A percentile compares a stretch with the other conserved stretches of the same genome.
Evolutionary conservation across 163 green algal genomes (phyloP).

Genomic region (Prototheca wickerhamii): DNA sequence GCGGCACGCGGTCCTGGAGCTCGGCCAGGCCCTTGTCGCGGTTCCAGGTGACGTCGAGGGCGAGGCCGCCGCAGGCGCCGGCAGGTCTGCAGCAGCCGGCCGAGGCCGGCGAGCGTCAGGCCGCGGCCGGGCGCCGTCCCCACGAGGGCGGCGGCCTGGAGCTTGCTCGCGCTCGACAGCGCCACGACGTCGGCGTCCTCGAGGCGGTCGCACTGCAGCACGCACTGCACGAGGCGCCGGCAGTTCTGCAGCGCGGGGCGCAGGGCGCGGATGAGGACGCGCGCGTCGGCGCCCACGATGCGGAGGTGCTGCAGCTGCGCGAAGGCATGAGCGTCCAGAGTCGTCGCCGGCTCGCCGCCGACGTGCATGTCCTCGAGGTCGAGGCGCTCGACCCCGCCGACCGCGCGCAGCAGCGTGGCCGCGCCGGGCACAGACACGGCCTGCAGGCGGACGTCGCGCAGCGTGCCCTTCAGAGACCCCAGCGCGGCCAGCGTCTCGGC

Average conservation of each 20-base stretch:
- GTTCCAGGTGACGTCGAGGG: not conserved
- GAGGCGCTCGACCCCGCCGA: no score
- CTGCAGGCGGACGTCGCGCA: no score
- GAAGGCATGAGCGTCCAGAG: no score
- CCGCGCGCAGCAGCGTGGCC: not conserved
- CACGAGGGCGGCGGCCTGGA: not conserved
- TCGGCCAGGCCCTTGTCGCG: not conserved
- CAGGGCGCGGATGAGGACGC: no score
- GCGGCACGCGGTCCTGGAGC: not conserved
- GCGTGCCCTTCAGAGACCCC: not conserved
- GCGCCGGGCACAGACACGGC: not conserved
- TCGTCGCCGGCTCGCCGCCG: no score
- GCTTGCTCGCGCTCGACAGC: not conserved
- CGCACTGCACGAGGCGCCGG: no score
- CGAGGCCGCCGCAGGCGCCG: not conserved
- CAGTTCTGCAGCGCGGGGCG: no score
- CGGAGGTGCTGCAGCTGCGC: no score
- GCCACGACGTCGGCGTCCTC: no score
- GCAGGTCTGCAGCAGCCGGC: not conserved
- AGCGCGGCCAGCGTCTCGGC: not conserved
- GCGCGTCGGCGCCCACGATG: no score
- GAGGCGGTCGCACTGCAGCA: no score
- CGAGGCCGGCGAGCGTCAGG: not conserved
- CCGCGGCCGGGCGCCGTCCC: not conserved
- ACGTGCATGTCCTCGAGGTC: no score